Conservation (phyloP, 129 eudicot genomes). For the Gnaphalium uliginosum region DNA sequence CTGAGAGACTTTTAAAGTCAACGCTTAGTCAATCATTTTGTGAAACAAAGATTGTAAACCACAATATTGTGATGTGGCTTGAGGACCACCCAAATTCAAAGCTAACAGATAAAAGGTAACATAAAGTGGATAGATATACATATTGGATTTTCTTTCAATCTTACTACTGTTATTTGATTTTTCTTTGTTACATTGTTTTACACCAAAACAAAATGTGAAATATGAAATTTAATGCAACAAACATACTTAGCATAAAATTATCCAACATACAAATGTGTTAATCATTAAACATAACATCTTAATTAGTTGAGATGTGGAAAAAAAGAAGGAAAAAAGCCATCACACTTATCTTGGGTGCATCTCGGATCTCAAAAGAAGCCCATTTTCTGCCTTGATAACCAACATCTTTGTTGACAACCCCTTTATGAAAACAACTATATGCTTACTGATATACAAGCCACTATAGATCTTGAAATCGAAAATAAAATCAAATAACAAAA, state of each 20-base stretch:
- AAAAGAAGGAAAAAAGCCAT: neutral
- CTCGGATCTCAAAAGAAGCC: conserved; percentile 2
- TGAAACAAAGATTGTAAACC: conserved; percentile 20
- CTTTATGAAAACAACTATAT: neutral
- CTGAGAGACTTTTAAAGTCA: conserved; percentile 25
- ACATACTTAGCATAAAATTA: neutral
- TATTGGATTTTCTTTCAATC: no score
- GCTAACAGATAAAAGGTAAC: neutral
- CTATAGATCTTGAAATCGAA: neutral
- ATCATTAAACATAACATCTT: neutral
- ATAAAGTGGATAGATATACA: neutral
- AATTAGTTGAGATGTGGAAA: neutral
- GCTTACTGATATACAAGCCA: conserved; percentile 1
- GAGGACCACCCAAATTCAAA: conserved; percentile 24
- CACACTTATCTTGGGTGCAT: neutral
- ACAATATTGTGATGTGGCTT: conserved; percentile 24
- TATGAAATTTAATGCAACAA: neutral
- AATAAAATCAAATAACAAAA: neutral
- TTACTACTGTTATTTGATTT: neutral
- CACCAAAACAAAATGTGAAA: neutral
- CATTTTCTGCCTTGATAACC: neutral
- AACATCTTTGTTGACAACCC: neutral
- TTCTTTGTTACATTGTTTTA: neutral
- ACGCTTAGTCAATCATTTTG: neutral
- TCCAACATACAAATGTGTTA: neutral